phyloP scores from a whole-genome alignment of 495 filamentous ascomycete species.

The Neurospora sp. region DNA sequence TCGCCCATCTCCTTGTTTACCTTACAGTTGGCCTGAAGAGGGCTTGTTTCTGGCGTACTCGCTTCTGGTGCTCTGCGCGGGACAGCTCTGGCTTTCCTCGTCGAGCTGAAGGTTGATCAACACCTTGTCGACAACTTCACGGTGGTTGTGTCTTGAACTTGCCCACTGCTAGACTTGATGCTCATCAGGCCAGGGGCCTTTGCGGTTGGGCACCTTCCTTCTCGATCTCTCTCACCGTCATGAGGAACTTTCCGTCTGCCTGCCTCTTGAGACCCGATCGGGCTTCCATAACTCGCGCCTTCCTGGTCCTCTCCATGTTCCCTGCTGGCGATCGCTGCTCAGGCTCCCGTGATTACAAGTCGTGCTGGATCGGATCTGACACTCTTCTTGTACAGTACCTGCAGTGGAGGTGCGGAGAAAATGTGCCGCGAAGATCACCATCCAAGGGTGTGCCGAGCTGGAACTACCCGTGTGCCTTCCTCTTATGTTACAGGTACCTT shows the following conservation, averaged over 20 bases:
- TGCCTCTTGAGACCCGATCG: background rate
- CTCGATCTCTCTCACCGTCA: background rate
- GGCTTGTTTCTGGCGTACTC: no score
- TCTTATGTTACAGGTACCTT: background rate
- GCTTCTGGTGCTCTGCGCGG: background rate
- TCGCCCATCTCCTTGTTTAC: background rate
- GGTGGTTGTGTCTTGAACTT: background rate
- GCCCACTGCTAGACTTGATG: background rate
- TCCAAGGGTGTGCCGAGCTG: background rate
- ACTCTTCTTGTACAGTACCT: background rate
- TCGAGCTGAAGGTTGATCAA: background rate
- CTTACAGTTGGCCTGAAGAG: no score
- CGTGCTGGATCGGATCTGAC: background rate
- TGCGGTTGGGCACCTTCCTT: background rate
- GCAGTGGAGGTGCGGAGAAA: background rate
- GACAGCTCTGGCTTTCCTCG: background rate
- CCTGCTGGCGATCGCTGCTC: background rate
- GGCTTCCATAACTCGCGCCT: background rate
- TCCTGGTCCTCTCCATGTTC: background rate
- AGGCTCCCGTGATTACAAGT: background rate
- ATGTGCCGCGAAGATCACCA: background rate
- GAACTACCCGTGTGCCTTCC: background rate
- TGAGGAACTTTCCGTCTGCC: background rate
- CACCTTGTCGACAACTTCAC: background rate
- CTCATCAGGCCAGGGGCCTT: background rate